Base-by-base conservation (phyloP, 805 yeast species). In the Candida ipomoeae region DNA sequence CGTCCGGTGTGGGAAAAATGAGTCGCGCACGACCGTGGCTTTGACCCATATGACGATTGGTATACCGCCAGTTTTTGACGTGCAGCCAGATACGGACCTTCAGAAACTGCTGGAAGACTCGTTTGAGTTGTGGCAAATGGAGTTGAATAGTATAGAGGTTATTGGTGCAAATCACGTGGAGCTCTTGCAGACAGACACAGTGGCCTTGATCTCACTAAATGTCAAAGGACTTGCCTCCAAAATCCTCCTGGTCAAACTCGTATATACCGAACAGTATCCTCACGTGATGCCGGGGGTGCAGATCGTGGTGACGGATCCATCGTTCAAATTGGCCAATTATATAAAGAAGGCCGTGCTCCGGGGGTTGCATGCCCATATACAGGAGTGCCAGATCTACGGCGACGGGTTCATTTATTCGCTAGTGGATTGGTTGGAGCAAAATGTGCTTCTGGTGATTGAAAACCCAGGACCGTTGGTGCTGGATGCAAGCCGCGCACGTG, bases 371-470 rank as follows among this genome's bases (percentile, higher is more conserved):
- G 62, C 67, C 10, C 73, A 77, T 54, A 57, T 84, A 2, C 57
- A 67, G 3, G 70, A 73, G 2, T 66, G 70, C 33, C 70, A 72
- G 10, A 58, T 82, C 5, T 31, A 85, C 3, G 97, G 97, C 1
- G 88, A 83, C 58, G 82, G 87, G 59, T 79, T 84, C 68, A 65
- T 90, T 1, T 86, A 73, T 62, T 70, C 82, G 5, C 71, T 89
- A n/a, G 71, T 82, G 46, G 95, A 89, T 54, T 90, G 95, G 91
- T 59, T 91, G 15, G 84, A 85, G 55, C 83, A 79, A 14, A 80
- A 87, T 57, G 68, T 85, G 40, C 66, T 72, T 5, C 64, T 66
- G 2, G 74, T 90, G 13, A 77, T 87, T 8, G 80, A 82, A 39
- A 75, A 84, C 50, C 98, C 98, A 0, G 95, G 96, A 0, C 82